phyloP scores from a whole-genome alignment of 805 yeast species.

The Starmerella scarabaei region DNA sequence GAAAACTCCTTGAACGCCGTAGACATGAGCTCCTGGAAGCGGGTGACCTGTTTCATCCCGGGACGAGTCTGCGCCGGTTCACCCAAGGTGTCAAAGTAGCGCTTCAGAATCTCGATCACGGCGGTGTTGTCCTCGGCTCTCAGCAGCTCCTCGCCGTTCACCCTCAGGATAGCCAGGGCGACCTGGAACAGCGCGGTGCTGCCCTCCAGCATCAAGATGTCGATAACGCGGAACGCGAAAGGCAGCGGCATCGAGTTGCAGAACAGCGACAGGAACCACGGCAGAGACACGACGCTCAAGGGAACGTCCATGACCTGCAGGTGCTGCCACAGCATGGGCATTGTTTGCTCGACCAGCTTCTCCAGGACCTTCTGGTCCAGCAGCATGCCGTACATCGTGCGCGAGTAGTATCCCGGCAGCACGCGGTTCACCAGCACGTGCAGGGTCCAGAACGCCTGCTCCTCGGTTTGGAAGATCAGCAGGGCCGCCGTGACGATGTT shows the following conservation, averaged over 20 bases:
- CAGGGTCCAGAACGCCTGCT: constrained; percentile 92
- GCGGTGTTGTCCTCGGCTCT: constrained; percentile 83
- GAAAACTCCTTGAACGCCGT: constrained; percentile 87
- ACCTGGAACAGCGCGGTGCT: constrained; percentile 82
- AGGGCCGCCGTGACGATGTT: constrained; percentile 53
- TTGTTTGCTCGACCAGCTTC: constrained; percentile 69
- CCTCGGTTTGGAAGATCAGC: constrained; percentile 67
- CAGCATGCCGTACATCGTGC: constrained; percentile 93
- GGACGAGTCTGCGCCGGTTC: constrained; percentile 62
- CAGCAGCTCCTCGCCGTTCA: constrained; percentile 75
- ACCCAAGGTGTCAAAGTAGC: constrained; percentile 64
- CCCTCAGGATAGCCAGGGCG: constrained; percentile 75
- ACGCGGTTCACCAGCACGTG: constrained; percentile 66
- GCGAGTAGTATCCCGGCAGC: constrained; percentile 92
- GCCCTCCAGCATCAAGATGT: constrained; percentile 81
- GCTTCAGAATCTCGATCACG: constrained; percentile 72
- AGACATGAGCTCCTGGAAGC: constrained; percentile 79
- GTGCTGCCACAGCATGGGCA: constrained; percentile 83
- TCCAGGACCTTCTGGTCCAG: constrained; percentile 91
- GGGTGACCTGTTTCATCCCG: constrained; percentile 51
- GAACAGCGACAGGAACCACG: constrained; percentile 90
- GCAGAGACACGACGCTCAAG: constrained; percentile 79
- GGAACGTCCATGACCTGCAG: constrained; percentile 71
- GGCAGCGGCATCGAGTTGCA: constrained; percentile 89
- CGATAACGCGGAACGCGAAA: constrained; percentile 82